Percentiles rank a stretch among this genome's conserved stretches.
phyloP scores from a whole-genome alignment of 257 asterid genomes.

The Prunella vulgaris region DNA sequence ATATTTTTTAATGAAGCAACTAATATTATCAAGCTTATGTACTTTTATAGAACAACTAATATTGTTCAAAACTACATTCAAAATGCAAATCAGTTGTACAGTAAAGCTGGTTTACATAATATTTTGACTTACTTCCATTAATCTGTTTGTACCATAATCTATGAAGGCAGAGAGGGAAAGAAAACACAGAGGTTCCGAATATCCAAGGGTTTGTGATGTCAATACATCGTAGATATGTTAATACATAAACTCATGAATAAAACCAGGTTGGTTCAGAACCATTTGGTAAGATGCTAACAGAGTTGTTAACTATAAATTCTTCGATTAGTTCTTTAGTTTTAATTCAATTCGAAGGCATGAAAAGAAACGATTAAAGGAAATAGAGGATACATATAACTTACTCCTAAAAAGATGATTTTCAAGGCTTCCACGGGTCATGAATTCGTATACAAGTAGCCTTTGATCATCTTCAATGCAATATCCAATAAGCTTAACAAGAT shows the following conservation, averaged over 20 bases:
- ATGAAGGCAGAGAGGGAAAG: background rate
- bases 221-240: background rate
- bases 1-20: too few relatives aligned
- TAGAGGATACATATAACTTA: constrained; percentile 31
- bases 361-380: background rate
- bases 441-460: constrained; percentile 86
- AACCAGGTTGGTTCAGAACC: background rate
- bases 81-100: too few relatives aligned
- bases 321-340: background rate
- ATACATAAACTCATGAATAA: background rate
- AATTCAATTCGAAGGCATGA: background rate
- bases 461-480: constrained; percentile 94
- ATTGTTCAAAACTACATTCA: too few relatives aligned
- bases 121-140: background rate
- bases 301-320: background rate
- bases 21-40: too few relatives aligned
- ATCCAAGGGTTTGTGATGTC: background rate
- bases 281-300: background rate
- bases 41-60: too few relatives aligned
- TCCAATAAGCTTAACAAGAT: constrained; percentile 88
- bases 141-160: background rate
- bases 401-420: constrained; percentile 94
- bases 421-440: constrained; percentile 97
- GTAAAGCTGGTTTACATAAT: too few relatives aligned
- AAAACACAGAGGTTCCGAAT: background rate